These are phyloP conservation scores for Skeletonema menzelii DNA, from an alignment of 108 stramenopile species.

Conservation along the genomic window DNA sequence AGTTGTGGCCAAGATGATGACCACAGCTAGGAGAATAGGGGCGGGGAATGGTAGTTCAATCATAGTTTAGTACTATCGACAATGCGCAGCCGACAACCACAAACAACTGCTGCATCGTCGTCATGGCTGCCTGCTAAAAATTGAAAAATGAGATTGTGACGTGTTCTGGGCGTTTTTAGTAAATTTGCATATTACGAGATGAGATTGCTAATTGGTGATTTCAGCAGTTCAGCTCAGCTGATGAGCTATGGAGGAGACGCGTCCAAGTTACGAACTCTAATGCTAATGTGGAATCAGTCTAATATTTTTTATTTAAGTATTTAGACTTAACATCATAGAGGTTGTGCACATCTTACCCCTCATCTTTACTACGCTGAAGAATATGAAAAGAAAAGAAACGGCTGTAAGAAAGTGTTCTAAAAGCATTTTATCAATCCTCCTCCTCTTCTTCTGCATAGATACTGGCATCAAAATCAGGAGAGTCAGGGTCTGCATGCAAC, in stretches of 20 bases:
- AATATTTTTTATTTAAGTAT: neutral
- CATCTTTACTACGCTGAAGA: neutral
- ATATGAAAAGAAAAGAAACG: neutral
- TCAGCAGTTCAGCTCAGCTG: too few species aligned
- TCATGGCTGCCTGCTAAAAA: too few species aligned
- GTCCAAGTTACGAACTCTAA: too few species aligned
- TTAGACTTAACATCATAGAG: neutral
- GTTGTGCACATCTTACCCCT: neutral
- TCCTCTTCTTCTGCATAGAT: slow-evolving; percentile 20
- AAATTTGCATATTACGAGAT: too few species aligned
- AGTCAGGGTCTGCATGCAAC: slow-evolving; percentile 28
- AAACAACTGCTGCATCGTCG: too few species aligned
- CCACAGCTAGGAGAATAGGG: slow-evolving; percentile 18
- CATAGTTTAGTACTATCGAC: neutral
- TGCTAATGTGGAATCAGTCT: neutral
- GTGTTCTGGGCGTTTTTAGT: too few species aligned
- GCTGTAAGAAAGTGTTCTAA: neutral
- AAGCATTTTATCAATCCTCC: slow-evolving; percentile 4
- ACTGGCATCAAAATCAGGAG: slow-evolving; percentile 26
- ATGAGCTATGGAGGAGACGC: too few species aligned
- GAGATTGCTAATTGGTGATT: too few species aligned
- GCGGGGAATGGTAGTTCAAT: neutral
- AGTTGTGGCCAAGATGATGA: slow-evolving; percentile 8
- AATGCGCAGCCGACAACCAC: neutral
- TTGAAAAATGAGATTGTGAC: too few species aligned